phyloP scores from a whole-genome alignment of 108 stramenopile species.

The Hondaea fermentalgiana region DNA sequence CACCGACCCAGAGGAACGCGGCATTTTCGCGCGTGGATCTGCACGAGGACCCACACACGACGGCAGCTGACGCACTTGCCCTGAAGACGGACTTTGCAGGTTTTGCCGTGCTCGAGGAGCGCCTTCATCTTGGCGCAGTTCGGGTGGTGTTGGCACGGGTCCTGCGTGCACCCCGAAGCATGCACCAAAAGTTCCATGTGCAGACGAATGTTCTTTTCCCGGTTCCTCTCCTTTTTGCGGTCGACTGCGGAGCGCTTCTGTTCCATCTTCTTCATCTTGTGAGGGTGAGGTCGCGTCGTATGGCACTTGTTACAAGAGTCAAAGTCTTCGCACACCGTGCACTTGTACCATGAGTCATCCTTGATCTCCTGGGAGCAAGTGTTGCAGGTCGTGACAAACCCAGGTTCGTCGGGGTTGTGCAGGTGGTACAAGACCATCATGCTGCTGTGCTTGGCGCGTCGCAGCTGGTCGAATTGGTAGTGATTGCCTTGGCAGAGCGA shows the following conservation, averaged over 20 bases:
- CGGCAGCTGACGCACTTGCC: slow-evolving; percentile 90
- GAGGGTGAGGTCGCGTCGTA: slow-evolving; percentile 61
- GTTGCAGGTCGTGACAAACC: slow-evolving; percentile 86
- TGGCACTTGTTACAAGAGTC: slow-evolving; percentile 83
- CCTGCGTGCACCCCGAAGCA: slow-evolving; percentile 71
- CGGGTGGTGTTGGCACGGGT: slow-evolving; percentile 68
- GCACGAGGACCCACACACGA: slow-evolving; percentile 93
- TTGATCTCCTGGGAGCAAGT: slow-evolving; percentile 73
- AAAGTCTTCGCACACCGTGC: slow-evolving; percentile 80
- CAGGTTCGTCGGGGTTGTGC: slow-evolving; percentile 86
- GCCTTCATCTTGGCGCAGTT: slow-evolving; percentile 98
- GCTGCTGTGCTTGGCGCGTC: slow-evolving; percentile 91
- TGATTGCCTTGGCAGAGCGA: slow-evolving; percentile 91
- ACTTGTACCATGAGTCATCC: slow-evolving; percentile 69
- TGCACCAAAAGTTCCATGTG: slow-evolving; percentile 93
- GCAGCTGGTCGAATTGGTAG: slow-evolving; percentile 94
- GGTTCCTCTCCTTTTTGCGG: slow-evolving; percentile 78
- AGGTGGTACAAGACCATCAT: slow-evolving; percentile 99
- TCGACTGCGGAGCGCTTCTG: slow-evolving; percentile 60
- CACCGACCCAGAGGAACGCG: slow-evolving; percentile 59
- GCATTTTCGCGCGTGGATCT: slow-evolving; percentile 90
- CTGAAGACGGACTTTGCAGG: slow-evolving; percentile 57
- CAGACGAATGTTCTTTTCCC: slow-evolving; percentile 76
- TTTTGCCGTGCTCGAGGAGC: slow-evolving; percentile 67
- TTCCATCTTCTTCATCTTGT: slow-evolving; percentile 69